Percentiles rank a stretch among this genome's conserved stretches.
phyloP scores from a whole-genome alignment of 2,329 filamentous ascomycete species.

The Didymosphaeria variabile region DNA sequence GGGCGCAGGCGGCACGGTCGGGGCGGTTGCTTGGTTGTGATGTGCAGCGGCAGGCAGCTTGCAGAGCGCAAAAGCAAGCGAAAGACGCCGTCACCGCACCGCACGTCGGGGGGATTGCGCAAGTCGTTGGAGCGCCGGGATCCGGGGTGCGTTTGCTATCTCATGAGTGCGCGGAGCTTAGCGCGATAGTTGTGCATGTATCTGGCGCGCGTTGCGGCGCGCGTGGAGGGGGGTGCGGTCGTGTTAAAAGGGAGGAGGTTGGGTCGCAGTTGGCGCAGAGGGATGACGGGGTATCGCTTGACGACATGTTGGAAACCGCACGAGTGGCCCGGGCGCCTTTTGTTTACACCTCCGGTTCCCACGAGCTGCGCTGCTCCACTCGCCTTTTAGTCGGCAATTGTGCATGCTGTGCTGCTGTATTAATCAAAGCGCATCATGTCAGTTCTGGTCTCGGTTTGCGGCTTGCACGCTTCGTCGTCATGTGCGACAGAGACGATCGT shows the following conservation, averaged over 20 bases:
- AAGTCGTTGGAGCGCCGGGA: slow-evolving; percentile 22
- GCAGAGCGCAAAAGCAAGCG: slow-evolving; percentile 9
- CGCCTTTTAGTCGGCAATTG: neutral
- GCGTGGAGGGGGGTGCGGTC: slow-evolving; percentile 31
- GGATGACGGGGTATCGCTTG: slow-evolving; percentile 8
- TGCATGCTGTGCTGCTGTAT: neutral
- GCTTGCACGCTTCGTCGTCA: neutral
- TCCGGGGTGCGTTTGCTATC: slow-evolving; percentile 25
- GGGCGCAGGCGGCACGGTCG: neutral
- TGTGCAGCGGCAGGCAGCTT: slow-evolving; percentile 7
- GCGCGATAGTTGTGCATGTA: slow-evolving; percentile 24
- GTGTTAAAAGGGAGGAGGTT: slow-evolving; percentile 41
- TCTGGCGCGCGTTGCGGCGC: slow-evolving; percentile 35
- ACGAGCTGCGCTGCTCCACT: slow-evolving; percentile 1
- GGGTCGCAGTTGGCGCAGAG: slow-evolving; percentile 35
- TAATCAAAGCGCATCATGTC: neutral
- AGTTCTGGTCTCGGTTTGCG: neutral
- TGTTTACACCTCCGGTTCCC: slow-evolving; percentile 5
- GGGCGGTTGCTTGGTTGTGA: neutral
- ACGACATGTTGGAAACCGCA: slow-evolving; percentile 16
- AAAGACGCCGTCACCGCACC: slow-evolving; percentile 30
- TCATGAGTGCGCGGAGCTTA: slow-evolving; percentile 31
- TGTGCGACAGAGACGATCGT: slow-evolving; percentile 4
- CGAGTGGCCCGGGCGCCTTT: slow-evolving; percentile 2
- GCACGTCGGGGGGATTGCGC: slow-evolving; percentile 23